Base-by-base conservation (phyloP, 495 filamentous ascomycete species). In the Penicillium fimorum region DNA sequence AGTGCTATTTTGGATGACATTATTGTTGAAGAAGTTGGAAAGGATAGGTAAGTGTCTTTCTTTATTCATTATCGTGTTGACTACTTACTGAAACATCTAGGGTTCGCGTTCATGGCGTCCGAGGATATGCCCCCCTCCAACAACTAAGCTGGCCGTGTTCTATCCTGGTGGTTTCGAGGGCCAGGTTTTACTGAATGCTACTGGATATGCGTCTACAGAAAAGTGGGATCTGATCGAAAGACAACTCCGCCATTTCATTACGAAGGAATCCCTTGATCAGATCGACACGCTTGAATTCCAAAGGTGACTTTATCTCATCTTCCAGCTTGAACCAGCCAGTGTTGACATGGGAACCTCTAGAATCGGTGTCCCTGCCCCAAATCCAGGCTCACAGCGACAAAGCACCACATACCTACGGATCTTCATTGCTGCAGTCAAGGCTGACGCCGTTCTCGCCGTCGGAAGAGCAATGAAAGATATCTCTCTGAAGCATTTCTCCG, bases 91-190 rank as follows among this genome's bases (percentile, higher is more conserved):
- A 47, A 17, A 33, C 37, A 12, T 11, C 33, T 5, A 66, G 77
- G 2, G 79, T 83, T 4, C 65, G 56, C 1, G 64, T 84, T 1
- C 65, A 65, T 6, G 75, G 79, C 1, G 67, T 79, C 20, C 71
- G 58, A 51, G 79, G 79, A 11, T 58, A 48, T 12, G 70, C 75
- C 1, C 80, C 25, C 82, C 81, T 5, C 67, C 77, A n/a, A 82
- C 80, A 0, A 83, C 81, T 0, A 83, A 84, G 58, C 66, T 80
- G 10, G 80, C 73, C 1, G 65, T 83, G 12, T 78, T 77, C 54
- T 77, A 78, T 44, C 65, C 68, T 22, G 76, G 73, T 5, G 77
- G 77, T 0, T 81, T 71, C 55, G 73, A 82, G 53, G 67, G 68
- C 15, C 66, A 82, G 51, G 37, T 76, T 7, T 59, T 75, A 15